These are phyloP conservation scores for Sergeia podlipaevii DNA, from an alignment of 208 protist genomes.

Conservation along the genomic window DNA sequence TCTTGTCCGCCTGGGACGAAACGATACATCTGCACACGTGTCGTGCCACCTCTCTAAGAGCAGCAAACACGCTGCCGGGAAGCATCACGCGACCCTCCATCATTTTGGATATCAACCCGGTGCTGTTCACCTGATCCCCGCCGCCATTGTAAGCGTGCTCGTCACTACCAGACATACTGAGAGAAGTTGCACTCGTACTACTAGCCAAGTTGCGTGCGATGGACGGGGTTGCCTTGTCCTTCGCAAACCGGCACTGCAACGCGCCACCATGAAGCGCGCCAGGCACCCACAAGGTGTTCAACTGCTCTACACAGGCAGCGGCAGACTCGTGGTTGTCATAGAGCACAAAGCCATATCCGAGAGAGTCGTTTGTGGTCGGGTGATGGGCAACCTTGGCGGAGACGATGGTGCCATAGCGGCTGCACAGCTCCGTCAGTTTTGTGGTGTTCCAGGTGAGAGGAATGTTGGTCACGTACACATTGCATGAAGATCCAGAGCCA, in stretches of 20 bases:
- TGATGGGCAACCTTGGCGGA: slow-evolving; percentile 59
- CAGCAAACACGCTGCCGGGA: no score
- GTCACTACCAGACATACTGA: no score
- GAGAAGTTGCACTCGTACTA: not conserved
- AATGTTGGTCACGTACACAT: slow-evolving; percentile 64
- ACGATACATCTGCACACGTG: no score
- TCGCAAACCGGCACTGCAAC: slow-evolving; percentile 49
- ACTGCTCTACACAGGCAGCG: slow-evolving; percentile 24
- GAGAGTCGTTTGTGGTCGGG: slow-evolving; percentile 34
- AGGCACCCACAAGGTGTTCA: slow-evolving; percentile 16
- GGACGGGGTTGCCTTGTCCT: slow-evolving; percentile 49
- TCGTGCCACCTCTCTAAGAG: no score
- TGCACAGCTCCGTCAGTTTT: slow-evolving; percentile 45
- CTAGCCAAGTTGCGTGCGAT: slow-evolving; percentile 17
- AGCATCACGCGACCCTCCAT: no score
- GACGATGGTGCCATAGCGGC: slow-evolving; percentile 40
- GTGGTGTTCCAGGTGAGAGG: slow-evolving; percentile 61
- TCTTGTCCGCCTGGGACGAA: no score
- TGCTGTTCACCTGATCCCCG: no score
- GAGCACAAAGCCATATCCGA: slow-evolving; percentile 69
- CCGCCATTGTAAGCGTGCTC: no score
- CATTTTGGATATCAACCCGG: no score
- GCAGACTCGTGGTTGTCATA: slow-evolving; percentile 41
- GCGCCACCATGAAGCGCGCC: slow-evolving; percentile 15
- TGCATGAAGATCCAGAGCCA: no score